Base-by-base conservation (phyloP, 2,329 filamentous ascomycete species). In the Capronia americana region DNA sequence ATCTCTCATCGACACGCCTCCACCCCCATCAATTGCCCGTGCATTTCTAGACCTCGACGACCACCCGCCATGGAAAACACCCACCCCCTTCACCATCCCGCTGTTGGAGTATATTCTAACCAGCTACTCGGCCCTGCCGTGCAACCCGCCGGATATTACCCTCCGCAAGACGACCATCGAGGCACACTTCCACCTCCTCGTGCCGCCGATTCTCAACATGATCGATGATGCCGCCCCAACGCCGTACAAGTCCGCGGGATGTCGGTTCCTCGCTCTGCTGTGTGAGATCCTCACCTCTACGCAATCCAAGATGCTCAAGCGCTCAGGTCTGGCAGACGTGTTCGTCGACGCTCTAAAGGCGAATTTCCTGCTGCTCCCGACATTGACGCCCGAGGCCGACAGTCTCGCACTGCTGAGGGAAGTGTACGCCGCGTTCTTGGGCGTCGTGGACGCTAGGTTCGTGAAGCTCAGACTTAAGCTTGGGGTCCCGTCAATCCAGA, bases 341-440 rank as follows among this genome's bases (percentile, higher is more conserved):
- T 82, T 82, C 66, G 75, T 79, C 72, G 79, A 82, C 50, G 80
- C 80, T 26, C 69, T 83, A 38, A 75, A 73, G 17, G 91, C 92
- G 0, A 87, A 88, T 41, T 84, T 97, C n/a, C 83, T 90, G 7
- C 91, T 88, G 72, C 83, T 97, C 5, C 93, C 94, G 0, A 87
- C 84, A 12, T 80, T 96, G 50, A 97, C 92, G 0, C 88, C 91
- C 0, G 90, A 92, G 73, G 75, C 83, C 0, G 90, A 95, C 63
- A 91, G 91, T 3, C 74, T 90, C 1, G 73, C 75, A 1, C 79
- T 97, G 2, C 83, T 97, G 0, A 74, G 77, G 5, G 82, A 84
- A 6, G 87, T 90, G 0, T 96, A 93, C 70, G 82, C 84, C 7
- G 88, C 88, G 1, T 81, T 96, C 2, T 78, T 90, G 20, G 79